phyloP scores from a whole-genome alignment of 192 early-diverging fungal genomes.

The Coemansia sp. region DNA sequence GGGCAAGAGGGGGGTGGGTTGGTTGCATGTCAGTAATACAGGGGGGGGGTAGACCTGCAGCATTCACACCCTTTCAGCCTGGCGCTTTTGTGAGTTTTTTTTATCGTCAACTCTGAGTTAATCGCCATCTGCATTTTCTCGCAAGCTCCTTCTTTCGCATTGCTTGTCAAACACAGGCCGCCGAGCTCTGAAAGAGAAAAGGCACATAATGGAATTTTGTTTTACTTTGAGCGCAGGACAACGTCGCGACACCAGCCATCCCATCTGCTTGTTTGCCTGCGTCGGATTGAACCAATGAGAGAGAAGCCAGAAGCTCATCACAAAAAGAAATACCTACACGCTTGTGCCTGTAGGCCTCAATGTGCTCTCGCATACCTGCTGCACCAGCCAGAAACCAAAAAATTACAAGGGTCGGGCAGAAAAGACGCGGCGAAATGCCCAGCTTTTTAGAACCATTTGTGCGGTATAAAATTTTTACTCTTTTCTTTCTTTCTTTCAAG shows the following conservation, averaged over 20 bases:
- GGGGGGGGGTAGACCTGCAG: not conserved
- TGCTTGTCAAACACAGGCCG: not conserved
- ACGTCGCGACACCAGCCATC: not conserved
- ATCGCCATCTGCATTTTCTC: not conserved
- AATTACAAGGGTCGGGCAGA: not conserved
- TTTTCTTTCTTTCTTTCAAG: not conserved
- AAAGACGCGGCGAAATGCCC: not conserved
- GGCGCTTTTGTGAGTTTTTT: not conserved
- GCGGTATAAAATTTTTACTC: not conserved
- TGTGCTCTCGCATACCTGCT: no score
- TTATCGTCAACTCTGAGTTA: slow-evolving; percentile 1
- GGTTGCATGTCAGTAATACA: not conserved
- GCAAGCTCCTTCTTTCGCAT: not conserved
- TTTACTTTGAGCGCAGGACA: slow-evolving; percentile 2
- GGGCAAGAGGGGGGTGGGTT: not conserved
- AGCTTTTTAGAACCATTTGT: not conserved
- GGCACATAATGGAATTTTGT: not conserved
- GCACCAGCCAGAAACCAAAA: not conserved
- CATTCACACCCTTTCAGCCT: not conserved
- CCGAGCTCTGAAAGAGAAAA: not conserved
- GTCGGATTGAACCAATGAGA: not conserved
- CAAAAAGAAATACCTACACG: not conserved
- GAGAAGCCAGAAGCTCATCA: not conserved
- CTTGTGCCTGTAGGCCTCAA: not conserved
- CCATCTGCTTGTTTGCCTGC: slow-evolving; percentile 1